phyloP scores from a whole-genome alignment of 2,329 filamentous ascomycete species.

The Hypoxylon sp. region DNA sequence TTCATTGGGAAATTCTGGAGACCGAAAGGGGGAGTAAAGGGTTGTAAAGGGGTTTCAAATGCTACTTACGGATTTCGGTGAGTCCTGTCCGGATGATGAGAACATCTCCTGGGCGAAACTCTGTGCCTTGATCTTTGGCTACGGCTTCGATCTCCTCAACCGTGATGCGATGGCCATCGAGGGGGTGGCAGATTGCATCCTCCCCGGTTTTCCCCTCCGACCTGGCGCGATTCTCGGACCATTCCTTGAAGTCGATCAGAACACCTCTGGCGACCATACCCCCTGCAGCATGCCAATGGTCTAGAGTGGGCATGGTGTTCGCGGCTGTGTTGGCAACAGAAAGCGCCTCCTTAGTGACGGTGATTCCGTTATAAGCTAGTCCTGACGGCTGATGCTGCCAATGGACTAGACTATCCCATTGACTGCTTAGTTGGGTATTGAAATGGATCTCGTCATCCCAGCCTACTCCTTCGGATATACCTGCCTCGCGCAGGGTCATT shows the following conservation, averaged over 20 bases:
- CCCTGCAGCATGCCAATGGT: constrained; percentile 67
- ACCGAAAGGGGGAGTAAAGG: not conserved
- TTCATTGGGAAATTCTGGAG: not conserved
- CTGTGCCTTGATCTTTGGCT: constrained; percentile 71
- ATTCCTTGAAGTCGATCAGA: constrained; percentile 67
- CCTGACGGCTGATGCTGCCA: constrained; percentile 61
- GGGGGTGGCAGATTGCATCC: constrained; percentile 65
- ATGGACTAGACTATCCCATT: constrained; percentile 70
- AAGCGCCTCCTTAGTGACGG: constrained; percentile 57
- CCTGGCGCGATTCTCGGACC: constrained; percentile 58
- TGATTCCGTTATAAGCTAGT: constrained; percentile 65
- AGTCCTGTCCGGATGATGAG: constrained; percentile 76
- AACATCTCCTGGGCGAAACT: constrained; percentile 77
- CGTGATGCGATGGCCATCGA: constrained; percentile 68
- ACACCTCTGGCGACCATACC: constrained; percentile 70
- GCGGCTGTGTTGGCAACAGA: constrained; percentile 49
- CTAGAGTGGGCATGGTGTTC: constrained; percentile 58
- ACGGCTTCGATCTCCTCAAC: constrained; percentile 69
- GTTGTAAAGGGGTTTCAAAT: not conserved
- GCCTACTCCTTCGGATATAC: constrained; percentile 49
- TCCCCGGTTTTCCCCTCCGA: constrained; percentile 60
- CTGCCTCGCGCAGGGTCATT: constrained; percentile 54
- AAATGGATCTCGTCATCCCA: constrained; percentile 68
- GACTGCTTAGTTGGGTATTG: constrained; percentile 69
- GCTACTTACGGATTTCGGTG: constrained; percentile 62